Base-by-base conservation (phyloP, 441 rosid genomes). In the Erodium chrysanthum region DNA sequence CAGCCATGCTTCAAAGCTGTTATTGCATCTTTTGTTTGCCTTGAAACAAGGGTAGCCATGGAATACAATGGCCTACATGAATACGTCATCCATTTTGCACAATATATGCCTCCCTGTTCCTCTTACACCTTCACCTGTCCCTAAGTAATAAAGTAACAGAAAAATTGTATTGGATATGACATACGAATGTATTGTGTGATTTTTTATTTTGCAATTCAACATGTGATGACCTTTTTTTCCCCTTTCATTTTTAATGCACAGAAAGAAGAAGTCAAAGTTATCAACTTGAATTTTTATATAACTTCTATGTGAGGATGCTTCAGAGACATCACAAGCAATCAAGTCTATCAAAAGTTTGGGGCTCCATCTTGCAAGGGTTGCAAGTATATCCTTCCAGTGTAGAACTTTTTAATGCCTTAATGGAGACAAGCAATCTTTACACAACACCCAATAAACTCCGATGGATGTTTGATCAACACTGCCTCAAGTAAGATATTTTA, bases 371-470 rank as follows among this genome's bases (percentile, higher is more conserved):
- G 75, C 84, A 76, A 35, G 96, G 97, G 72, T 77, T 94, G 73
- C 86, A 88, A 71, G 74, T 83, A 64, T 91, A 91, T 82, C 99
- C 99, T 63, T 83, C 61, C 74, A 90, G 75, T 71, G 78, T 85
- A 5, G 87, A 86, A 76, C 88, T 94, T 58, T 83, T 84, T 71
- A 77, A 48, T 71, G 79, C 81, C 68, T 79, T 91, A 37, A 73
- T 94, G 74, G 85, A 89, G 79, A 82, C 84, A 70, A 71, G 91
- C 81, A 76, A 79, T 79, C 88, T 74, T 72, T 89, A 87, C 70
- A 79, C 90, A 73, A 88, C 99, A 69, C 89, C 93, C 62, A 86
- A 91, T 72, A 89, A 78, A 77, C 68, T 91, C 84, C 87, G 96
- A 35, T 71, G 76, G 89, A 69, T 84, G 61, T 78, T 94, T 11